Evolutionary conservation across 2,329 filamentous ascomycete genomes (phyloP), one percentile per base, ranked within the genome.

Genomic region (Sporothrix dimorphospora): DNA sequence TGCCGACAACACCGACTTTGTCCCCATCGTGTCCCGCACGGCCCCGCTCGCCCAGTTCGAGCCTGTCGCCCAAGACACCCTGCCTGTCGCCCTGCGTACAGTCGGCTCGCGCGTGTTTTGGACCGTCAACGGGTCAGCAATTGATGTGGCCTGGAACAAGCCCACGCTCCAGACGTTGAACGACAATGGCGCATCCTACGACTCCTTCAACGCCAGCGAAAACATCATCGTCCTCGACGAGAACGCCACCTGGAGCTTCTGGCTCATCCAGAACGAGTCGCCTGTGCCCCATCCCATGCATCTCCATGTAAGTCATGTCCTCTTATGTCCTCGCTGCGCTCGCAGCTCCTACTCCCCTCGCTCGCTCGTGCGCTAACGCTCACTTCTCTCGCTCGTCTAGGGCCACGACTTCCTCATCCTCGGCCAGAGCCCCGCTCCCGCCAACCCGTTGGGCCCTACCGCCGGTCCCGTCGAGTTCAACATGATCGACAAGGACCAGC

Each of bases 381-480:
- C 42, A 11, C 42, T 12, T 45, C 49, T 53, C n/a, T 6, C 49
- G 5, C n/a, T 24, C 34, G 4, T 21, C 34, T n/a, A 77, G 75
- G 76, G 76, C 61, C 76, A 77, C 66, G 76, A 77, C 72, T 76
- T 77, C 55, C 57, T 76, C 11, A 74, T 77, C n/a, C 72, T 77
- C 24, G 76, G 76, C 40, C 76, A 73, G n/a, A 76, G 76, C 2
- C 73, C 42, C 30, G 51, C 85, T 86, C 76, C 86, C 86, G 27
- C 66, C 27, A 38, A 71, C 47, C 73, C 73, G 1, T 6, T 71
- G 1, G 34, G 27, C 11, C 45, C 72, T 27, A 79, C 76, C 73
- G 55, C 45, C n/a, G 67, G 66, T 9, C 69, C 73, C 14, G 47
- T 74, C 55, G 59, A 71, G 12, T 75, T 76, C n/a, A 70, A 73